Evolutionary conservation across 106 monocot genomes (phyloP).

Genomic region (Dendrobium chrysotoxum): DNA sequence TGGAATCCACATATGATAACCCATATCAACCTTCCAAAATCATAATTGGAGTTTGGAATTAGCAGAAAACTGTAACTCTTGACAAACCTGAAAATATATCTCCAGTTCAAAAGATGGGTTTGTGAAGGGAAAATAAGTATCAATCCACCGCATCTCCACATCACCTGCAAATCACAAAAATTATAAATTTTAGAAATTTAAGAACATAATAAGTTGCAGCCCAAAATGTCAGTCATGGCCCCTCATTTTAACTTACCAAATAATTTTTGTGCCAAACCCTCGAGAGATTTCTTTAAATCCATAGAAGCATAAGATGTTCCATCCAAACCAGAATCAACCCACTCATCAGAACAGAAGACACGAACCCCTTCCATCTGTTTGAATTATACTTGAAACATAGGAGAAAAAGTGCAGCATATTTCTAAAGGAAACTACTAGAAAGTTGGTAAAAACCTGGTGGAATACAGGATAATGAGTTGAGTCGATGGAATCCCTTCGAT

Average conservation of each 20-base stretch:
- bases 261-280: conserved; percentile 87
- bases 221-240: not conserved
- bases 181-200: not conserved
- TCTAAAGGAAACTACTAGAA: not conserved
- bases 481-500: conserved; percentile 92
- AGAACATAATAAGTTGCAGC: not conserved
- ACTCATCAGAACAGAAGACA: conserved; percentile 78
- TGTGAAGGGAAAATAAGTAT: conserved; percentile 98
- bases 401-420: not conserved
- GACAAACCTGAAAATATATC: conserved; percentile 93
- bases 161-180: conserved; percentile 44
- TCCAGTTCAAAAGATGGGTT: conserved; percentile 96
- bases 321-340: conserved; percentile 65
- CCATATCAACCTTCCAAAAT: not conserved
- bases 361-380: conserved; percentile 97
- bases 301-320: conserved; percentile 72
- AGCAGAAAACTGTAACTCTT: not conserved
- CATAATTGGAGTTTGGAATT: not conserved
- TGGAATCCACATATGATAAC: not conserved
- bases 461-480: conserved; percentile 98
- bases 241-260: conserved; percentile 53
- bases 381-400: not conserved
- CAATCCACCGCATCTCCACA: conserved; percentile 99
- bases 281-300: conserved; percentile 81
- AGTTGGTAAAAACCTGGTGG: conserved; percentile 65